phyloP scores from a whole-genome alignment of 345 rosid species.

The Passiflora organensis region DNA sequence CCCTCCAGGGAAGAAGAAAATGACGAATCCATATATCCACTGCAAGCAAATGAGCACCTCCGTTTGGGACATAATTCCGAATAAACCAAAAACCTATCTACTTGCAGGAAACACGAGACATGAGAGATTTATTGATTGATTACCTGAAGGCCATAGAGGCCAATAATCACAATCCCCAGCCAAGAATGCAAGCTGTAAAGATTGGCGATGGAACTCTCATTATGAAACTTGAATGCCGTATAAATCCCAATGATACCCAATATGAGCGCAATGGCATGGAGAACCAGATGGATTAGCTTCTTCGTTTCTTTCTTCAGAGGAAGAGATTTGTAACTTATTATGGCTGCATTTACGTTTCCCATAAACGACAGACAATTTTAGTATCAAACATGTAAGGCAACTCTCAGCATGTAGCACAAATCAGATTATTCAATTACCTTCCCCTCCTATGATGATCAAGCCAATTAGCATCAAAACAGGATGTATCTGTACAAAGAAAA shows the following conservation, averaged over 20 bases:
- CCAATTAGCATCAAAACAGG: constrained; percentile 95
- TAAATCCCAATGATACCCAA: constrained; percentile 71
- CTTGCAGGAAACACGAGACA: too few species aligned
- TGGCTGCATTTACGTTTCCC: constrained; percentile 41
- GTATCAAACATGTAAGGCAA: background rate
- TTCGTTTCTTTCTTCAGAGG: constrained; percentile 64
- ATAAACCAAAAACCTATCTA: too few species aligned
- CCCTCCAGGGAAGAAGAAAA: constrained; percentile 86
- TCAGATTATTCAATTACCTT: constrained; percentile 50
- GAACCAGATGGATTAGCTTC: constrained; percentile 70
- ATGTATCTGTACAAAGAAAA: constrained; percentile 49
- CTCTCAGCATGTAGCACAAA: background rate
- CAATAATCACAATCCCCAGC: constrained; percentile 75
- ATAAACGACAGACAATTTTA: too few species aligned
- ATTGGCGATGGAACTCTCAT: constrained; percentile 66
- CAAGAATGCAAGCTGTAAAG: constrained; percentile 96
- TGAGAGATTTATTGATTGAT: background rate
- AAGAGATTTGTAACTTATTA: constrained; percentile 69
- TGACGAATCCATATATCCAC: constrained; percentile 70
- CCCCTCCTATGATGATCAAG: constrained; percentile 78
- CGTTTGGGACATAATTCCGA: too few species aligned
- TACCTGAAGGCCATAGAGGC: constrained; percentile 89
- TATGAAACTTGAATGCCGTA: constrained; percentile 85
- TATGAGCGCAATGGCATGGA: constrained; percentile 75
- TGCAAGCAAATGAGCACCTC: constrained; percentile 29